Evolutionary conservation across 441 rosid species (phyloP).

Genomic region (Erodium trifolium): DNA sequence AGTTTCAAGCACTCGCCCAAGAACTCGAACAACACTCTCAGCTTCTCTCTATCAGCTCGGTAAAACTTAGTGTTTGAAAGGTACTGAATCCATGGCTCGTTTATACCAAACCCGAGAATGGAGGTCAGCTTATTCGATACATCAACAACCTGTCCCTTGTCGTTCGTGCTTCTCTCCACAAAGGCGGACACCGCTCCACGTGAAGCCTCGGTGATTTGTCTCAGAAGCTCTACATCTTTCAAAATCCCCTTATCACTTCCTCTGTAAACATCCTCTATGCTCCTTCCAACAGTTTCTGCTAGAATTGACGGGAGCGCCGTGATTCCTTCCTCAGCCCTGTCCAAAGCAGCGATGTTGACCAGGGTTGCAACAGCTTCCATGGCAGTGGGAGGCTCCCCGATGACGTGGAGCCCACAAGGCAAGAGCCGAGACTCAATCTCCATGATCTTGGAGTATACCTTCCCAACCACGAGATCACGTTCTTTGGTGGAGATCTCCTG

Average conservation of each 20-base stretch:
- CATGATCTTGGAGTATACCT: slow-evolving; percentile 95
- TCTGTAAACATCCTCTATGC: slow-evolving; percentile 79
- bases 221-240: slow-evolving; percentile 93
- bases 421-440: slow-evolving; percentile 94
- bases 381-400: slow-evolving; percentile 98
- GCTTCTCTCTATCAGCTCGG: slow-evolving; percentile 69
- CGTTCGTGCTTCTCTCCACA: slow-evolving; percentile 69
- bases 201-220: slow-evolving; percentile 87
- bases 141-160: slow-evolving; percentile 82
- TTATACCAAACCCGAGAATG: slow-evolving; percentile 88
- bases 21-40: slow-evolving; percentile 66
- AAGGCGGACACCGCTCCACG: slow-evolving; percentile 80
- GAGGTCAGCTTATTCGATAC: slow-evolving; percentile 64
- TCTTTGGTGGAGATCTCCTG: slow-evolving; percentile 62
- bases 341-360: slow-evolving; percentile 87
- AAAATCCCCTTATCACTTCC: slow-evolving; percentile 81
- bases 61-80: slow-evolving; percentile 78
- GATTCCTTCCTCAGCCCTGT: slow-evolving; percentile 81
- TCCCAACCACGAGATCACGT: slow-evolving; percentile 84
- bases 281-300: slow-evolving; percentile 74
- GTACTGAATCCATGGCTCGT: slow-evolving; percentile 94
- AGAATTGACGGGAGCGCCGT: slow-evolving; percentile 70
- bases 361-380: slow-evolving; percentile 98
- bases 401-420: slow-evolving; percentile 94
- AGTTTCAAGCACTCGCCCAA: slow-evolving; percentile 81